Percentiles rank a stretch among this genome's conserved stretches.
Conservation (phyloP, 2,329 filamentous ascomycete genomes). For the Fusarium goolgardi region DNA sequence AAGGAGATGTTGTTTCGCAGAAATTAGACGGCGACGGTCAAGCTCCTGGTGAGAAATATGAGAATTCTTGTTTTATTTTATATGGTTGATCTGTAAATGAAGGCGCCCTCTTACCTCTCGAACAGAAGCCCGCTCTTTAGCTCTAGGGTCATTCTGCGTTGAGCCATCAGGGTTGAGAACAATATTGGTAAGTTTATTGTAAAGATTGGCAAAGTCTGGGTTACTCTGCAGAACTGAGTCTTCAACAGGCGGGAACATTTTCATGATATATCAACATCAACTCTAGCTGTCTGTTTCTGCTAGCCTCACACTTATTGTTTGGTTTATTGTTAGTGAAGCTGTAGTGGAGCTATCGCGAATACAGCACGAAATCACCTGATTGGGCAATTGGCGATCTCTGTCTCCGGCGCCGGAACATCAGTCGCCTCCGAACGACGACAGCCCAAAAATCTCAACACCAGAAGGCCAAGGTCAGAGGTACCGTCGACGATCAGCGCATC, state of each 20-base stretch:
- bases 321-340: slow-evolving; percentile 26
- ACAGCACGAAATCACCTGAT: slow-evolving; percentile 53
- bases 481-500: slow-evolving; percentile 40
- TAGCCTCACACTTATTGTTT: slow-evolving; percentile 5
- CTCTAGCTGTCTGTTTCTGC: background rate
- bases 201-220: slow-evolving; percentile 69
- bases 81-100: background rate
- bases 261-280: slow-evolving; percentile 14
- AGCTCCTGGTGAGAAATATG: slow-evolving; percentile 57
- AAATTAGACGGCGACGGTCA: slow-evolving; percentile 59
- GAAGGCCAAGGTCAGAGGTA: slow-evolving; percentile 13
- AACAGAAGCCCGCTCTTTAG: slow-evolving; percentile 62
- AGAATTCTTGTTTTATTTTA: background rate
- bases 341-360: slow-evolving; percentile 45
- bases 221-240: slow-evolving; percentile 65
- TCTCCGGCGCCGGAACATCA: slow-evolving; percentile 46
- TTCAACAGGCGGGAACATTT: slow-evolving; percentile 70
- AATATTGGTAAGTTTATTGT: slow-evolving; percentile 64
- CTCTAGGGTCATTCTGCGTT: slow-evolving; percentile 62
- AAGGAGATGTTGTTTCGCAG: slow-evolving; percentile 64
- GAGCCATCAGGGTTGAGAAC: slow-evolving; percentile 69
- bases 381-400: slow-evolving; percentile 13
- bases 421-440: slow-evolving; percentile 32
- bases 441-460: slow-evolving; percentile 45
- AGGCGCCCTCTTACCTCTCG: slow-evolving; percentile 57